These are phyloP conservation scores for Rhododendron ovatum DNA, from an alignment of 148 eudicot genomes.

Conservation along the genomic window DNA sequence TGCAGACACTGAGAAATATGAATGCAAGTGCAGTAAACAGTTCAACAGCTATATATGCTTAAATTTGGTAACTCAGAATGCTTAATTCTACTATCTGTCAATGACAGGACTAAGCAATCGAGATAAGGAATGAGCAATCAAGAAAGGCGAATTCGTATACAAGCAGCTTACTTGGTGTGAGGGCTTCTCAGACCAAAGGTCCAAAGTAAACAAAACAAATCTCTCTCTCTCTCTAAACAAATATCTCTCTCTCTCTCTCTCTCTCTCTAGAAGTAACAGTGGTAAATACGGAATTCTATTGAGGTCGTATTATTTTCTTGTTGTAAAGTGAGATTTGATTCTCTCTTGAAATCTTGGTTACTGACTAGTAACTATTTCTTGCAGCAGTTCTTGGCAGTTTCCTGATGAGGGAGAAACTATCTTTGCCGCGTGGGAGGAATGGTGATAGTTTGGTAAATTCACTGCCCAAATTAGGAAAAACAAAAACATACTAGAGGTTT, in stretches of 20 bases:
- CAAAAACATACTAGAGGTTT: no score
- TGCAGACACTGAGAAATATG: background rate
- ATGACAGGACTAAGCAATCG: background rate
- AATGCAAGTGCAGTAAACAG: background rate
- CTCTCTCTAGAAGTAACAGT: background rate
- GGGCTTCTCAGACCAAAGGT: background rate
- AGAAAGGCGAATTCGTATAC: background rate
- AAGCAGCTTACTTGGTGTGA: conserved; percentile 8
- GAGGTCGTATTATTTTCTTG: background rate
- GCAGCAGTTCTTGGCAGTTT: background rate
- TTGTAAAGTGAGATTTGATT: no score
- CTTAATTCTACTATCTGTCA: background rate
- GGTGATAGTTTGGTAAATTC: background rate
- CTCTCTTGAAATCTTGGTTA: no score
- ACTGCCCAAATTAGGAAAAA: background rate
- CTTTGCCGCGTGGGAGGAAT: background rate
- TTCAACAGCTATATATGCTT: no score
- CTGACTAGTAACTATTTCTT: background rate
- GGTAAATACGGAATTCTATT: background rate
- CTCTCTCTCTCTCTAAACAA: background rate
- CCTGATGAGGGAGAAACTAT: background rate
- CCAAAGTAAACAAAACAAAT: background rate
- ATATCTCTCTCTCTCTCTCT: background rate
- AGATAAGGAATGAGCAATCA: background rate
- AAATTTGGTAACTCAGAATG: background rate